These are phyloP conservation scores for Talaromyces thailandensis DNA, from an alignment of 495 filamentous ascomycete species.

Conservation along the genomic window DNA sequence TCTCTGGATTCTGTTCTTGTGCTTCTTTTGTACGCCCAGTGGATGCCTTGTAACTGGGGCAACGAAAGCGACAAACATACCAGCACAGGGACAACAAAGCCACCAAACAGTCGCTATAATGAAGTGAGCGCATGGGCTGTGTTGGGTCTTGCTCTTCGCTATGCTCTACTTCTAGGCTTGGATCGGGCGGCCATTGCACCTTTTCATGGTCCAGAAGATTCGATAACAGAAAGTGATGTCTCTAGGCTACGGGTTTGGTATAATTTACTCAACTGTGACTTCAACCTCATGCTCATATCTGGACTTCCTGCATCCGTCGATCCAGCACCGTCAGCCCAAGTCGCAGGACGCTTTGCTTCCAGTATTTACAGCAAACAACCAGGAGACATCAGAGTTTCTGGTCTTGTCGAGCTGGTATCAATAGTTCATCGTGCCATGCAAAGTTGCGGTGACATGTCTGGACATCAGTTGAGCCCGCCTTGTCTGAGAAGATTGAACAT, in stretches of 20 bases:
- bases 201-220: slow-evolving; percentile 1
- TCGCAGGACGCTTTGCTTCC: slow-evolving; percentile 8
- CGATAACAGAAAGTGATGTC: slow-evolving; percentile 5
- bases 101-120: slow-evolving; percentile 9
- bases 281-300: slow-evolving; percentile 14
- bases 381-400: slow-evolving; percentile 10
- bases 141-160: slow-evolving; percentile 13
- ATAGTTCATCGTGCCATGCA: no score
- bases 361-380: neutral
- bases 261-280: slow-evolving; percentile 14
- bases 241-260: slow-evolving; percentile 11
- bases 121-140: slow-evolving; percentile 15
- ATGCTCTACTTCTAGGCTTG: slow-evolving; percentile 11
- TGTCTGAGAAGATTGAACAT: no score
- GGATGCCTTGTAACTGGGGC: slow-evolving; percentile 13
- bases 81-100: no score
- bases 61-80: slow-evolving; percentile 6
- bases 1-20: slow-evolving; percentile 11
- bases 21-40: slow-evolving; percentile 15
- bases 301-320: slow-evolving; percentile 13
- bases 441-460: no score
- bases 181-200: slow-evolving; percentile 6
- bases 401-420: slow-evolving; percentile 10
- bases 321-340: slow-evolving; percentile 6
- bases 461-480: no score